Conservation (phyloP, 345 rosid genomes). For the Dimocarpus longan region DNA sequence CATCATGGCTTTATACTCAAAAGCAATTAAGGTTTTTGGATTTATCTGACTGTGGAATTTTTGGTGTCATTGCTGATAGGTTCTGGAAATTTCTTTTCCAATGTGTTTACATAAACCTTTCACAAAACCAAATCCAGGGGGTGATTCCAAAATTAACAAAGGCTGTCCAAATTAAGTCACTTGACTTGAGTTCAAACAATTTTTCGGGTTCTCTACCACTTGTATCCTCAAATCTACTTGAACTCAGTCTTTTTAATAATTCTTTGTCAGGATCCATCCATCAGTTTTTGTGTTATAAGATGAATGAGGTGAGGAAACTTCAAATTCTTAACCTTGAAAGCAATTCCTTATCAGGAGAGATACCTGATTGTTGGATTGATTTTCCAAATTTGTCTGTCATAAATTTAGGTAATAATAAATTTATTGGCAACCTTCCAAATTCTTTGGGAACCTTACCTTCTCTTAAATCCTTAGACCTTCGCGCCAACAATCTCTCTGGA, state of each 20-base stretch:
- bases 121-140: slow-evolving; percentile 24
- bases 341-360: too few species aligned
- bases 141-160: slow-evolving; percentile 15
- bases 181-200: slow-evolving; percentile 23
- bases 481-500: background rate
- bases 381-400: too few species aligned
- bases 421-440: background rate
- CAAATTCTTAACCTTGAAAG: too few species aligned
- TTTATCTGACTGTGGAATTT: slow-evolving; percentile 28
- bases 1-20: slow-evolving; percentile 31
- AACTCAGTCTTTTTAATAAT: too few species aligned
- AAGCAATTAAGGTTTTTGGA: slow-evolving; percentile 14
- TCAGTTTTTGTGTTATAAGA: too few species aligned
- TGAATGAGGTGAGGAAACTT: too few species aligned
- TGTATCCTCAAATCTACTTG: too few species aligned
- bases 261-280: too few species aligned
- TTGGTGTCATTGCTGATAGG: slow-evolving; percentile 30
- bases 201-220: too few species aligned
- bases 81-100: slow-evolving; percentile 26
- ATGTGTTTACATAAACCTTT: background rate
- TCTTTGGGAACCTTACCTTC: background rate
- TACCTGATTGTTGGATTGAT: too few species aligned
- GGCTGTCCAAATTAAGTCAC: background rate
- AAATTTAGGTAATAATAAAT: background rate
- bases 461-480: background rate